Evolutionary conservation across 306 rosid species (phyloP).

Genomic region (Morella rubra): DNA sequence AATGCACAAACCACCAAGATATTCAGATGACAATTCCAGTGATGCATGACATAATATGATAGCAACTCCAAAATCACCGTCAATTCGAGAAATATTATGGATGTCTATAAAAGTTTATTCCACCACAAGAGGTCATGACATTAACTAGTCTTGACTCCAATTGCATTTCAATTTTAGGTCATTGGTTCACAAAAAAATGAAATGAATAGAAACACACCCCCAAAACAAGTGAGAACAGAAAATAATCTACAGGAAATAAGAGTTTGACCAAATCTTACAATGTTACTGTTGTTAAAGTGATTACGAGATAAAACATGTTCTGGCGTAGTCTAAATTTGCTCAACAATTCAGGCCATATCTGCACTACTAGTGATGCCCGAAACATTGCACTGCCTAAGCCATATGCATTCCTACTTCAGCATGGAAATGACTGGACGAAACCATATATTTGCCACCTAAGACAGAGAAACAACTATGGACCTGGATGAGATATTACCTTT

Average conservation of each 20-base stretch:
- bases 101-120: not conserved
- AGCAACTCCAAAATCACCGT: not conserved
- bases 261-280: not conserved
- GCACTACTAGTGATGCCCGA: not conserved
- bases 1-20: not conserved
- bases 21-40: not conserved
- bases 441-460: not conserved
- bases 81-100: not conserved
- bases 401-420: not conserved
- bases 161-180: no score
- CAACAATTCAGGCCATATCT: not conserved
- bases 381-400: not conserved
- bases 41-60: not conserved
- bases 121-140: not conserved
- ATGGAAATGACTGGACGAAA: not conserved
- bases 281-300: not conserved
- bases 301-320: not conserved
- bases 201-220: no score
- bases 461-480: not conserved
- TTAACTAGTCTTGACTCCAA: not conserved
- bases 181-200: no score
- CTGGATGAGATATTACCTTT: slow-evolving; percentile 54
- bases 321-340: not conserved
- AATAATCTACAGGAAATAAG: not conserved
- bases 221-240: not conserved